These are phyloP conservation scores for Yamadazyma akitaensis DNA, from an alignment of 805 yeast species.

Conservation along the genomic window DNA sequence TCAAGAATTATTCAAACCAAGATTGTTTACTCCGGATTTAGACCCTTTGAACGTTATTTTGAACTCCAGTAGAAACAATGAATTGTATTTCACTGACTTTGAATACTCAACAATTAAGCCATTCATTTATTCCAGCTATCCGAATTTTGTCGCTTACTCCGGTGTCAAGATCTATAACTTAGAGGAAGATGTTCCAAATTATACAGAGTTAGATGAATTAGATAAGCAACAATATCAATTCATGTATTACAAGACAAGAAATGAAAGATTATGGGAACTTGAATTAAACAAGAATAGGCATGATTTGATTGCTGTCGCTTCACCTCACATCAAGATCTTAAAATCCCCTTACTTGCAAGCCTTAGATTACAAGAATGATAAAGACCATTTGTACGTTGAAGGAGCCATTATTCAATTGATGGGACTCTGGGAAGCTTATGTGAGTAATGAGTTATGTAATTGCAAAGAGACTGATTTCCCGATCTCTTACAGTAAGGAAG, in stretches of 20 bases:
- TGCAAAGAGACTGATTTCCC: conserved; percentile 50
- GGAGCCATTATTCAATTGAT: conserved; percentile 63
- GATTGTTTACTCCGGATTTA: conserved; percentile 76
- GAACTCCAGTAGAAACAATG: conserved; percentile 29
- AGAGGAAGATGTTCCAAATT: conserved; percentile 72
- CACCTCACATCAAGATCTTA: conserved; percentile 76
- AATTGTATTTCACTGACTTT: conserved; percentile 67
- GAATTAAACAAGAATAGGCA: conserved; percentile 62
- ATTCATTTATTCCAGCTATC: conserved; percentile 71
- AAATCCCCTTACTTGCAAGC: conserved; percentile 63
- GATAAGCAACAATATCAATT: conserved; percentile 81
- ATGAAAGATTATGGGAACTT: conserved; percentile 85
- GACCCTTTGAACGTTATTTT: conserved; percentile 84
- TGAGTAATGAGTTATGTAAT: conserved; percentile 53
- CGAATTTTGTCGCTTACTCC: conserved; percentile 78
- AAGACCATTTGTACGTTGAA: conserved; percentile 63
- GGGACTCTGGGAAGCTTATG: conserved; percentile 66
- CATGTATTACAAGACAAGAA: conserved; percentile 86
- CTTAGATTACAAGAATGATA: conserved; percentile 52
- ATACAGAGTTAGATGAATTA: conserved; percentile 59
- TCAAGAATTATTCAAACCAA: conserved; percentile 63
- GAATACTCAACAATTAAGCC: conserved; percentile 83
- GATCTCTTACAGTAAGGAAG: conserved; percentile 53
- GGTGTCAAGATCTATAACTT: conserved; percentile 84
- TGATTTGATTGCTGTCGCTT: conserved; percentile 72